Conservation (phyloP, 148 eudicot genomes). For the Camellia lanceoleosa region DNA sequence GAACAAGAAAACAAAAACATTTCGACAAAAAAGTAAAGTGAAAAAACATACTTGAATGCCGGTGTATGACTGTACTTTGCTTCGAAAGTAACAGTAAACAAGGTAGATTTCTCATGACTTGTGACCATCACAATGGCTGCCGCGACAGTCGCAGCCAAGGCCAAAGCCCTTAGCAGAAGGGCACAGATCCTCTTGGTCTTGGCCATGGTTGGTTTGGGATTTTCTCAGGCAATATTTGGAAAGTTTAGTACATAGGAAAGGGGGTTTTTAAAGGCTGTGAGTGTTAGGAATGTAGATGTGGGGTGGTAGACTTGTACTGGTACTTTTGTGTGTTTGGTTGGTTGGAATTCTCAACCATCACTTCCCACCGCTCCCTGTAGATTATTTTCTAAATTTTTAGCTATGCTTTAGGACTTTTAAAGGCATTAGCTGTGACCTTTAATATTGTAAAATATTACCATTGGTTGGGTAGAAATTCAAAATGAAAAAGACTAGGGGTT, state of each 20-base stretch:
- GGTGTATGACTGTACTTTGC: conserved; percentile 25
- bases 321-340: background rate
- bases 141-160: background rate
- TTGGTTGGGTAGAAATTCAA: background rate
- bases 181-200: conserved; percentile 14
- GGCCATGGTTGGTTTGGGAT: background rate
- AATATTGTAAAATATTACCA: background rate
- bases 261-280: background rate
- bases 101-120: conserved; percentile 14
- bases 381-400: background rate
- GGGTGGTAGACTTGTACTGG: conserved; percentile 3
- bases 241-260: background rate
- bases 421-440: background rate
- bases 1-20: background rate
- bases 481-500: background rate
- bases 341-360: background rate
- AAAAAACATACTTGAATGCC: conserved; percentile 12
- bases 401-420: background rate
- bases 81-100: conserved; percentile 4
- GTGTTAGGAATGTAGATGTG: conserved; percentile 10
- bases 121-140: conserved; percentile 26
- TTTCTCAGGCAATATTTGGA: background rate
- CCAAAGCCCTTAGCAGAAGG: conserved; percentile 17
- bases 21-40: background rate
- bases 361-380: background rate